Conservation (phyloP, 768 basidiomycete genomes). For the Nevesoporus exiguus region DNA sequence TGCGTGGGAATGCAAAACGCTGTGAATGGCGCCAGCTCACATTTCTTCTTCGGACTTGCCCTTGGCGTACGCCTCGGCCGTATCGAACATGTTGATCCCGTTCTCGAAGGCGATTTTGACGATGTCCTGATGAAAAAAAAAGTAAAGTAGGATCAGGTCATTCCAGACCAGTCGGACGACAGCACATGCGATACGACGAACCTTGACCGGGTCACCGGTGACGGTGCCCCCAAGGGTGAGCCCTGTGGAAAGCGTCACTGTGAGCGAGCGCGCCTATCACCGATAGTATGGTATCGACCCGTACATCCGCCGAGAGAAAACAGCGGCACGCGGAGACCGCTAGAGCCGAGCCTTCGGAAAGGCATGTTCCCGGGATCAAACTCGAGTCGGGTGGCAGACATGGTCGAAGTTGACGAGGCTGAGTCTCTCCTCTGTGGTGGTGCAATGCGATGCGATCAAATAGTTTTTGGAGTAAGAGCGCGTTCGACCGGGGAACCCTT, state of each 20-base stretch:
- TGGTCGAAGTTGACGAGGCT: neutral
- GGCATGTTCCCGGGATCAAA: constrained; percentile 9
- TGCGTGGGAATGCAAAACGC: neutral
- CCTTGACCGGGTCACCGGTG: constrained; percentile 5
- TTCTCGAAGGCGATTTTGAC: constrained; percentile 8
- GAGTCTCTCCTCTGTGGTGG: too few relatives aligned
- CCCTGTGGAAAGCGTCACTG: neutral
- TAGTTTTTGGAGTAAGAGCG: too few relatives aligned
- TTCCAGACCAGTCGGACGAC: too few relatives aligned
- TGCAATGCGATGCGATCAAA: too few relatives aligned
- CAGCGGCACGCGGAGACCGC: constrained; percentile 6
- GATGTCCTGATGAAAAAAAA: constrained; percentile 5
- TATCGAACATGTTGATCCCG: constrained; percentile 12
- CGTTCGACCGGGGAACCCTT: too few relatives aligned
- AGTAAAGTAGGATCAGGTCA: too few relatives aligned
- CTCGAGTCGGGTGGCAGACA: constrained; percentile 4
- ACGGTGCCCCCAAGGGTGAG: constrained; percentile 10
- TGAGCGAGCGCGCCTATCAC: neutral
- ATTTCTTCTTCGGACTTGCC: constrained; percentile 7
- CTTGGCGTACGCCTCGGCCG: constrained; percentile 7
- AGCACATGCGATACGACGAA: neutral
- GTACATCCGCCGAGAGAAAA: constrained; percentile 11
- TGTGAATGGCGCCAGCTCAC: neutral
- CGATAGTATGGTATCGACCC: neutral
- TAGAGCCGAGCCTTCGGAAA: constrained; percentile 6